Base-by-base conservation (phyloP, 768 basidiomycete genomes). In the Phaeotremella skinneri region DNA sequence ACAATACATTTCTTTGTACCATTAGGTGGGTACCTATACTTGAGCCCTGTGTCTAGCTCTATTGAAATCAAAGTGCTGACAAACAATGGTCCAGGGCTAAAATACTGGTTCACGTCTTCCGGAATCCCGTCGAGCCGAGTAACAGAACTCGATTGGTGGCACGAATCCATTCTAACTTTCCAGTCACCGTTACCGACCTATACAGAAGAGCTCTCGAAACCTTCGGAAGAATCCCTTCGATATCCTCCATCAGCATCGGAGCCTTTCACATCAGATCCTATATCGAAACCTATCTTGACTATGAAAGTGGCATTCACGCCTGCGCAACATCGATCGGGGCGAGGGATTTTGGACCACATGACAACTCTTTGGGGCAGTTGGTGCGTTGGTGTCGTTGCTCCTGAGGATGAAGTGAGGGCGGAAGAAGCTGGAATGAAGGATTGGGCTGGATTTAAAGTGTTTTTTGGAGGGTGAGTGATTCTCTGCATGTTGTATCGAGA, bases 1-100 rank as follows among this genome's bases (percentile, higher is more conserved):
- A 70, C 69, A 0, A 62, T 76, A 17, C 75, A 76, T 50, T 76
- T 76, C 56, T 67, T 76, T 52, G 73, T 75, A n/a, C 70, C 73
- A 1, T 52, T 70, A 6, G 72, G 70, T 72, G 27, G 58, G 63
- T 51, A 51, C 27, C 20, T n/a, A 37, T 4, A 14, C 9, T 11
- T 20, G 1, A 39, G 20, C 61, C 34, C 1, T 55, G 49, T 0
- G 47, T 32, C 2, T 9, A 50, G 13, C 29, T 21, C 56, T 56
- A 16, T 37, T 21, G 11, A 6, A 14, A 16, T 25, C 14, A 13
- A 9, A 51, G 27, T 6, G 16, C 42, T 20, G 42, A 55, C 20
- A 6, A 3, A 9, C 6, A 45, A 13, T 27, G 31, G 3, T 21
- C 13, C 55, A 76, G 74, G 71, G 16, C 59, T 76, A 11, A 71